phyloP scores from a whole-genome alignment of 108 stramenopile species.

The Mayamaea pseudoterrestris region DNA sequence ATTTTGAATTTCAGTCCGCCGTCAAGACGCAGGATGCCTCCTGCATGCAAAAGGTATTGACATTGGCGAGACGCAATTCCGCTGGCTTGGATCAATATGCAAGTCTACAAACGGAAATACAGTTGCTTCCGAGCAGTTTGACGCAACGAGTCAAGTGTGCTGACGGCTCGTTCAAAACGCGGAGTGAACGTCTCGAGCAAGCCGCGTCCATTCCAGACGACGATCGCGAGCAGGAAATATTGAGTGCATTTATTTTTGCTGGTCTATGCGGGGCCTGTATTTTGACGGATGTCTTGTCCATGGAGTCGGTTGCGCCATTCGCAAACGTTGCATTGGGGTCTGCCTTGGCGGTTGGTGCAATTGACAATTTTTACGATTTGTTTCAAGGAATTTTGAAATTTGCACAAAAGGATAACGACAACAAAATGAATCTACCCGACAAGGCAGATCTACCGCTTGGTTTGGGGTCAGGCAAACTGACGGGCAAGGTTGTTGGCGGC shows the following conservation, averaged over 20 bases:
- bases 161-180: constrained; percentile 29
- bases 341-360: constrained; percentile 36
- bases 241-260: constrained; percentile 47
- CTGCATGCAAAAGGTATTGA: constrained; percentile 44
- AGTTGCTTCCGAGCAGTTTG: constrained; percentile 29
- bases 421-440: constrained; percentile 44
- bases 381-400: constrained; percentile 21
- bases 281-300: constrained; percentile 44
- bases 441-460: constrained; percentile 56
- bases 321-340: constrained; percentile 36
- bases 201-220: constrained; percentile 64
- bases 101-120: constrained; percentile 34
- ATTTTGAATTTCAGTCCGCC: too few species aligned
- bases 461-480: constrained; percentile 60
- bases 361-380: constrained; percentile 82
- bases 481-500: constrained; percentile 69
- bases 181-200: constrained; percentile 30
- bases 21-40: constrained; percentile 56
- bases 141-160: constrained; percentile 19
- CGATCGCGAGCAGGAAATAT: constrained; percentile 69
- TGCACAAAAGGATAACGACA: constrained; percentile 2
- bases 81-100: constrained; percentile 52
- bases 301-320: constrained; percentile 41
- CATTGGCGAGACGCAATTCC: constrained; percentile 31
- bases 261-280: constrained; percentile 54